Conservation (phyloP, 345 rosid species). For the Odontarrhena argentea region DNA sequence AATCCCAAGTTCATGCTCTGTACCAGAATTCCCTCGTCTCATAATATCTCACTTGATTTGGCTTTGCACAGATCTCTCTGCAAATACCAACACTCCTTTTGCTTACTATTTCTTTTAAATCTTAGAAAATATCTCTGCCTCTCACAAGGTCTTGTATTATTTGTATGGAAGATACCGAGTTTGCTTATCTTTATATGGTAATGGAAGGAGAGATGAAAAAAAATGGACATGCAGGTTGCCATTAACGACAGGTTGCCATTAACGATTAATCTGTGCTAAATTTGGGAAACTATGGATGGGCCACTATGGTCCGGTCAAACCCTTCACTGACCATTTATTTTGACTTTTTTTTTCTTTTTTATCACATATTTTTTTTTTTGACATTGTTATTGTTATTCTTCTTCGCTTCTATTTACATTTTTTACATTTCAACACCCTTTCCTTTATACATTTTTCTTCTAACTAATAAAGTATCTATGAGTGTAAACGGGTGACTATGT, state of each 20-base stretch:
- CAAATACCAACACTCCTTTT: too few species aligned
- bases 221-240: slow-evolving; percentile 25
- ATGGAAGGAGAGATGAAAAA: background rate
- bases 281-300: slow-evolving; percentile 41
- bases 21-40: slow-evolving; percentile 42
- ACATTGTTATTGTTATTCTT: background rate
- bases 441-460: background rate
- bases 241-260: too few species aligned
- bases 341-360: slow-evolving; percentile 27
- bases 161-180: slow-evolving; percentile 28
- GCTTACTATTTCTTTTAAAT: too few species aligned
- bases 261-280: slow-evolving; percentile 12
- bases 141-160: slow-evolving; percentile 20
- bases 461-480: too few species aligned
- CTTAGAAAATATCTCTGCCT: too few species aligned
- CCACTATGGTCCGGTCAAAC: slow-evolving; percentile 34
- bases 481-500: too few species aligned
- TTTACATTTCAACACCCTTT: too few species aligned
- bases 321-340: slow-evolving; percentile 37
- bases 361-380: too few species aligned
- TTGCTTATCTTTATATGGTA: slow-evolving; percentile 25
- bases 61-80: background rate
- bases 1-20: slow-evolving; percentile 41
- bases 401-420: background rate
- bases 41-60: slow-evolving; percentile 26